Evolutionary conservation across 2,329 filamentous ascomycete species (phyloP).

Genomic region (Trichoderma brevicompactum): DNA sequence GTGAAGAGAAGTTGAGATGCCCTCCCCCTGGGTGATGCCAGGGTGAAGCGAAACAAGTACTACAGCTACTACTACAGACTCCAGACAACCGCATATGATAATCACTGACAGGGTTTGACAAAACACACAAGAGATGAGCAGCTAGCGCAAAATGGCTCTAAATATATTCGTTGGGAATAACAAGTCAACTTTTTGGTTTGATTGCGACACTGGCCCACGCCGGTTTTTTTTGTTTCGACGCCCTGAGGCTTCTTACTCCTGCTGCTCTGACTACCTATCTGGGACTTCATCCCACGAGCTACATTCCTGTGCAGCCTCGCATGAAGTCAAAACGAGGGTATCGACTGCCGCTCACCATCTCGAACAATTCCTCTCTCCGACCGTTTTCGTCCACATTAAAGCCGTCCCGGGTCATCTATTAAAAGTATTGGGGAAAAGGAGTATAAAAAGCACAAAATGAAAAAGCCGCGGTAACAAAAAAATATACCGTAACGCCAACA

Average conservation of each 20-base stretch:
- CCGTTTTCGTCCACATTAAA: slow-evolving; percentile 27
- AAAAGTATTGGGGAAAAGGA: slow-evolving; percentile 18
- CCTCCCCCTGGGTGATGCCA: too few species aligned
- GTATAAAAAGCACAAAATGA: slow-evolving; percentile 9
- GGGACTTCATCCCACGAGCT: slow-evolving; percentile 1
- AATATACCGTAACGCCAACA: slow-evolving; percentile 21
- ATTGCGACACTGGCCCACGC: slow-evolving; percentile 20
- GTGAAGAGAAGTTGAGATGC: neutral
- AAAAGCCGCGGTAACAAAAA: slow-evolving; percentile 9
- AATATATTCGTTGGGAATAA: slow-evolving; percentile 33
- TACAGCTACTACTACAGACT: neutral
- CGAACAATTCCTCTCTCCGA: slow-evolving; percentile 12
- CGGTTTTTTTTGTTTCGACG: slow-evolving; percentile 28
- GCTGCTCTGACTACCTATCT: slow-evolving; percentile 12
- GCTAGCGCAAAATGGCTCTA: neutral
- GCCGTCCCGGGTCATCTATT: slow-evolving; percentile 27
- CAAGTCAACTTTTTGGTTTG: slow-evolving; percentile 35
- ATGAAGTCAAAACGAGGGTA: slow-evolving; percentile 26
- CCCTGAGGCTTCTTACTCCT: slow-evolving; percentile 24
- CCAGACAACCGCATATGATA: too few species aligned
- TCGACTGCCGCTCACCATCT: slow-evolving; percentile 16
- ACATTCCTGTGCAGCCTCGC: slow-evolving; percentile 18
- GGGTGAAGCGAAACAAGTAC: too few species aligned
- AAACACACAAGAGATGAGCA: neutral
- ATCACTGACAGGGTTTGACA: neutral